Percentiles rank a stretch among this genome's conserved stretches.
Conservation (phyloP, 192 early-diverging fungal species). For the Coemansia sp. region DNA sequence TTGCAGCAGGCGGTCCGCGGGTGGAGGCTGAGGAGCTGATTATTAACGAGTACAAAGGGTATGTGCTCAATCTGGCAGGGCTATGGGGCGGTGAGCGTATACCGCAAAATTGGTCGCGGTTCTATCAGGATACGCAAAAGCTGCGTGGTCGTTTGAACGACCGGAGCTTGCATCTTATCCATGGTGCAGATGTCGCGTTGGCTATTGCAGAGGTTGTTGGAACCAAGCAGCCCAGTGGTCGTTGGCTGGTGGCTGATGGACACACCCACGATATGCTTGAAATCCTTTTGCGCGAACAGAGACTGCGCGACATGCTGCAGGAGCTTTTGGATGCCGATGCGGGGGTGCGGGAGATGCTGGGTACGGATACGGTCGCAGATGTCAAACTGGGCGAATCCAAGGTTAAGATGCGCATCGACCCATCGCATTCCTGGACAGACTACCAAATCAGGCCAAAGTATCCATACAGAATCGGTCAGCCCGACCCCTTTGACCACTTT, state of each 20-base stretch:
- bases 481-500: constrained; percentile 14
- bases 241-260: constrained; percentile 44
- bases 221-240: constrained; percentile 1
- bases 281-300: constrained; percentile 17
- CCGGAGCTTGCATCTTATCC: constrained; percentile 42
- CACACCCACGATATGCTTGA: constrained; percentile 37
- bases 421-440: constrained; percentile 36
- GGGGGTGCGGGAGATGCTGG: constrained; percentile 11
- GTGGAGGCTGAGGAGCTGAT: constrained; percentile 32
- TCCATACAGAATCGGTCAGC: constrained; percentile 10
- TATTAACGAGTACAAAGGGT: constrained; percentile 10
- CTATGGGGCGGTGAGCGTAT: constrained; percentile 46
- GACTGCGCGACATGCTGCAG: constrained; percentile 16
- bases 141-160: constrained; percentile 25
- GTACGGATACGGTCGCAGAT: constrained; percentile 10
- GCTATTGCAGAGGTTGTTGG: constrained; percentile 6
- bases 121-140: constrained; percentile 25
- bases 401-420: constrained; percentile 36
- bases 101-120: constrained; percentile 33
- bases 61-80: constrained; percentile 43
- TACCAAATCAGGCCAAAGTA: constrained; percentile 23
- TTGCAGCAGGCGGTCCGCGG: constrained; percentile 17
- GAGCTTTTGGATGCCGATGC: constrained; percentile 16
- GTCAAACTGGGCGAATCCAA: constrained; percentile 17
- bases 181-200: constrained; percentile 38